Evolutionary conservation across 306 rosid genomes (phyloP).

Genomic region (Castanea sativa): DNA sequence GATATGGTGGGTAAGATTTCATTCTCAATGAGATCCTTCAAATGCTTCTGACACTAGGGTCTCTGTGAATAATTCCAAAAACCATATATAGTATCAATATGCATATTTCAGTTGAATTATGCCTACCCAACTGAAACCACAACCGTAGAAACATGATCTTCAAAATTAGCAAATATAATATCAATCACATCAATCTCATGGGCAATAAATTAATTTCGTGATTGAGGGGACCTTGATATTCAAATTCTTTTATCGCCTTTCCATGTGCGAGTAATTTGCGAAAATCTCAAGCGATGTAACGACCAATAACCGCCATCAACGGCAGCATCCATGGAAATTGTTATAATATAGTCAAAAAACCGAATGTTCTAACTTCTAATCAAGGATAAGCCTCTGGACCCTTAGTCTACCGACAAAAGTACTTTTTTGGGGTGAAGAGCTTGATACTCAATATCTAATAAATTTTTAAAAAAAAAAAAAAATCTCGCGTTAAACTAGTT

Average conservation of each 20-base stretch:
- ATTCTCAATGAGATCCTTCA: constrained; percentile 9
- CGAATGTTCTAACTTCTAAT: no score
- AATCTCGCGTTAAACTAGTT: no score
- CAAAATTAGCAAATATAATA: neutral
- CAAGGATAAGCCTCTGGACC: neutral
- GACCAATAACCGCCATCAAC: constrained; percentile 37
- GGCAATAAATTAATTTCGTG: neutral
- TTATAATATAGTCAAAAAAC: neutral
- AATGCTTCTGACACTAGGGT: neutral
- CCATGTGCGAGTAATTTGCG: neutral
- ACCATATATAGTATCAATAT: neutral
- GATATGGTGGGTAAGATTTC: constrained; percentile 27
- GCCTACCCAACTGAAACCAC: constrained; percentile 7
- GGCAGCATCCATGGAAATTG: constrained; percentile 34
- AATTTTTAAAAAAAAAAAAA: no score
- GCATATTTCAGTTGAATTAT: neutral
- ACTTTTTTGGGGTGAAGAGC: no score
- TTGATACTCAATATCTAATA: no score
- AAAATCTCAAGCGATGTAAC: constrained; percentile 16
- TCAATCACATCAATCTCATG: neutral
- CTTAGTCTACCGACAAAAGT: constrained; percentile 12
- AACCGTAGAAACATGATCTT: neutral
- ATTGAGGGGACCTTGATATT: neutral
- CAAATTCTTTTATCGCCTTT: neutral
- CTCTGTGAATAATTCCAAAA: constrained; percentile 7